Evolutionary conservation across 768 basidiomycete genomes (phyloP), one percentile per base, ranked within the genome.

Genomic region (Bullera alba): DNA sequence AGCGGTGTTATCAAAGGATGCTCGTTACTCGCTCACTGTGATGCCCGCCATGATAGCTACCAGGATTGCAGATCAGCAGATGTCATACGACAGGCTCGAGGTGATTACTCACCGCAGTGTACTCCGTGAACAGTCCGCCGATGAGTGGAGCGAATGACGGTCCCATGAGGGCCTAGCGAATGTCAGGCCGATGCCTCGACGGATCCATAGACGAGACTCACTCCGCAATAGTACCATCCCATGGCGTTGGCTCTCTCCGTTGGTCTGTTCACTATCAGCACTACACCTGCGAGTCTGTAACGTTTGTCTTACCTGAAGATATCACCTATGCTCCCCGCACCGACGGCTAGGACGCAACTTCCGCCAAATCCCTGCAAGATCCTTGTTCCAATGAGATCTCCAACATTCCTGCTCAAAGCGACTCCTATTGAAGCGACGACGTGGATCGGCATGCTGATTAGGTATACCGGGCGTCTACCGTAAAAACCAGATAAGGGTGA

Each of bases 361-460:
- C 67, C 67, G 16, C 85, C 85, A 35, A 83, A 75, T 0, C 81
- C 81, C 63, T 87, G 85, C 0, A 85, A 56, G 35, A 83, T 77
- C 5, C 86, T 76, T 74, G 80, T 83, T 16, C 79, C 70, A 57
- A 87, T 75, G 4, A 88, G 71, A 15, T 73, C 60, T 1, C 71
- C 71, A 6, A 82, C 67, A 29, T 61, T 75, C 0, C 60, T 58
- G 0, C 83, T 76, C 0, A 72, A 50, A 0, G 81, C 79, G 0
- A 84, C 81, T 0, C 82, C 84, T 1, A 84, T 60, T 6, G 83
- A 83, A 0, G 79, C 82, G 0, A 82, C 46, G 27, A 78, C 75
- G 32, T 81, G 75, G 26, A 85, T 70, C 0, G 85, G 84, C 12
- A 85, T 73, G 4, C 78, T 78, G 26, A 69, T 69, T 4, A 86